phyloP scores from a whole-genome alignment of 441 rosid genomes.

The Adansonia gregorii region DNA sequence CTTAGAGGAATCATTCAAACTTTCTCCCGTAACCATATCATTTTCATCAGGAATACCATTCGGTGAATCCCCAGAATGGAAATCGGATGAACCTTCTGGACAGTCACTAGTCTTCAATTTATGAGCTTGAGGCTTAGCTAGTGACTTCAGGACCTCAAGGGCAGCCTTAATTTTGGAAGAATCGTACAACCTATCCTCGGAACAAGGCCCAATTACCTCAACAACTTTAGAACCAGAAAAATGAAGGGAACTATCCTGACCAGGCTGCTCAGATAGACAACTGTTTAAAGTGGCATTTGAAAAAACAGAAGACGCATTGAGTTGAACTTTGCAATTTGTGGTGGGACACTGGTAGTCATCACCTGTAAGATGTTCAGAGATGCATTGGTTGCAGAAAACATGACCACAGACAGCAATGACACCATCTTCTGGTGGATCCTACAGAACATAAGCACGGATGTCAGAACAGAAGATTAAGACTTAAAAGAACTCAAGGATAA shows the following conservation, averaged over 20 bases:
- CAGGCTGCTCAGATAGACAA: constrained; percentile 47
- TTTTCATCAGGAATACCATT: constrained; percentile 28
- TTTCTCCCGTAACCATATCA: constrained; percentile 25
- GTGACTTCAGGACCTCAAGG: constrained; percentile 66
- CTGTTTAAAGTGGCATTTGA: constrained; percentile 55
- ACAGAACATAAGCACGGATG: constrained; percentile 20
- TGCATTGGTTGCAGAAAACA: constrained; percentile 89
- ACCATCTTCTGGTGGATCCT: constrained; percentile 97
- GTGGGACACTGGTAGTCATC: constrained; percentile 72
- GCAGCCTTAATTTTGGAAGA: constrained; percentile 93
- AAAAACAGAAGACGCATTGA: constrained; percentile 55
- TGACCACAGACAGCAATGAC: constrained; percentile 82
- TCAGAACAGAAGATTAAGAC: constrained; percentile 5
- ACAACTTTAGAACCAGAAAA: constrained; percentile 42
- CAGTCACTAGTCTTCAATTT: constrained; percentile 28
- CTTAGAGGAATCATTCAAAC: constrained; percentile 39
- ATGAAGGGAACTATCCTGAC: constrained; percentile 35
- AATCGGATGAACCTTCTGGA: constrained; percentile 37
- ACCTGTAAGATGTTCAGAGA: constrained; percentile 70
- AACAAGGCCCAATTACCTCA: constrained; percentile 36
- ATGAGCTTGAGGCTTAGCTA: constrained; percentile 47
- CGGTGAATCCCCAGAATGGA: constrained; percentile 25
- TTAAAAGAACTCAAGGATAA: neutral
- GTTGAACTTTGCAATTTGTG: constrained; percentile 59
- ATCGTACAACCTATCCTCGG: constrained; percentile 35